Percentiles rank a stretch among this genome's conserved stretches.
These are phyloP conservation scores for Trypanosoma boissoni DNA, from an alignment of 208 protist species.

Conservation along the genomic window DNA sequence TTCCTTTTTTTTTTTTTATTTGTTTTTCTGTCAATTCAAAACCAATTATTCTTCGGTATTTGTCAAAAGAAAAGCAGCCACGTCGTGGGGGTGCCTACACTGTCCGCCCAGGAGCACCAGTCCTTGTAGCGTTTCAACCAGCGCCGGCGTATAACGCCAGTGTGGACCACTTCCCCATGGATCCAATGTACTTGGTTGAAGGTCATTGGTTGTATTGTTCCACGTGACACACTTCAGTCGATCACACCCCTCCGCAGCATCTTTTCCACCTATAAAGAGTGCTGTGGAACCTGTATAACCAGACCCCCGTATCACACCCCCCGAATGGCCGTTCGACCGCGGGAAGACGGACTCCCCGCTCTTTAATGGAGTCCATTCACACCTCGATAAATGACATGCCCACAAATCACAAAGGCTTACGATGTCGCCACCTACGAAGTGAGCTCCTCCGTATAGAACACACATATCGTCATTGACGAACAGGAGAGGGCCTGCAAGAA, in stretches of 20 bases:
- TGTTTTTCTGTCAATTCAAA: no score
- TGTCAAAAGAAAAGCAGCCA: conserved; percentile 26
- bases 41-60: not conserved
- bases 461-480: conserved; percentile 31
- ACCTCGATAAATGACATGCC: conserved; percentile 24
- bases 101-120: conserved; percentile 62
- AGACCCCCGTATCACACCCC: conserved; percentile 20
- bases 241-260: conserved; percentile 55
- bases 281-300: no score
- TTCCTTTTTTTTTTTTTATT: no score
- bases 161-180: conserved; percentile 31
- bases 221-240: conserved; percentile 38
- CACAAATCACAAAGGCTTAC: conserved; percentile 52
- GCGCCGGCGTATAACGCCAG: conserved; percentile 67
- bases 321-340: conserved; percentile 40
- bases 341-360: conserved; percentile 15
- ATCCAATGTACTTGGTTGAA: conserved; percentile 1
- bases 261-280: conserved; percentile 67
- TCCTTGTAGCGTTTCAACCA: conserved; percentile 29
- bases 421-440: conserved; percentile 52
- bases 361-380: conserved; percentile 20
- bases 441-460: conserved; percentile 64
- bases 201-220: conserved; percentile 1
- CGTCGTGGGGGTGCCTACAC: conserved; percentile 60
- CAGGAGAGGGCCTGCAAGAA: conserved; percentile 43